Conservation (phyloP, 2,329 filamentous ascomycete genomes). For the Teratosphaeria nubilosa region DNA sequence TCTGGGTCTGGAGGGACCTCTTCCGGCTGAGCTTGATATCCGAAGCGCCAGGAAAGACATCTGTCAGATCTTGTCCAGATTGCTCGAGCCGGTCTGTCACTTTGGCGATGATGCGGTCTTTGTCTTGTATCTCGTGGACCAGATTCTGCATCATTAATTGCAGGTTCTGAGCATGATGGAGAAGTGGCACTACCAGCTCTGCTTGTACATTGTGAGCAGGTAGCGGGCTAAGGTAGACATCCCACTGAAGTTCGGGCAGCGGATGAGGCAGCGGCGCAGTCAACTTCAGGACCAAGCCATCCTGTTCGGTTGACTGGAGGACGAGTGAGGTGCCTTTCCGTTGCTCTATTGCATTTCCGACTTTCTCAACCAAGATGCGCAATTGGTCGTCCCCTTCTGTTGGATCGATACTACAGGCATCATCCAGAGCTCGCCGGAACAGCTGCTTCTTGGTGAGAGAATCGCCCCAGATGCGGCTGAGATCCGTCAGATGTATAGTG, state of each 20-base stretch:
- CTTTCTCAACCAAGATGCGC: conserved; percentile 53
- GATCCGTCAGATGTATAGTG: conserved; percentile 57
- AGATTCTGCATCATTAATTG: conserved; percentile 40
- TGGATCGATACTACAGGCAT: conserved; percentile 64
- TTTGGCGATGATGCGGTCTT: conserved; percentile 49
- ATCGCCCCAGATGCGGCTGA: conserved; percentile 65
- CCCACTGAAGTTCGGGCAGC: conserved; percentile 56
- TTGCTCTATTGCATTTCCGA: conserved; percentile 40
- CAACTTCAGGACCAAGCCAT: conserved; percentile 40
- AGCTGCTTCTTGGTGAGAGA: conserved; percentile 52
- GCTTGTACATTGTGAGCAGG: conserved; percentile 33
- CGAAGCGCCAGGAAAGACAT: conserved; percentile 46
- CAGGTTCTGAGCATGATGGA: conserved; percentile 39
- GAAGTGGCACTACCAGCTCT: conserved; percentile 44
- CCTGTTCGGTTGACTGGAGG: conserved; percentile 19
- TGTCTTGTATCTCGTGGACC: conserved; percentile 42
- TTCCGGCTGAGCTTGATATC: conserved; percentile 37
- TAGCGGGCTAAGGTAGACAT: conserved; percentile 43
- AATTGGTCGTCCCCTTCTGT: conserved; percentile 59
- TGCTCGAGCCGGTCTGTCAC: conserved; percentile 50
- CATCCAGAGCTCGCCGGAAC: conserved; percentile 49
- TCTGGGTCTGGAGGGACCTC: conserved; percentile 25
- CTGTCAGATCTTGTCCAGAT: conserved; percentile 44
- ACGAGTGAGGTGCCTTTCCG: conserved; percentile 26
- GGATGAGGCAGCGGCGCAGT: conserved; percentile 53